A percentile compares a stretch with the other conserved stretches of the same genome.
These are phyloP conservation scores for Escovopsis sp. DNA, from an alignment of 2,329 filamentous ascomycete species.

Conservation along the genomic window DNA sequence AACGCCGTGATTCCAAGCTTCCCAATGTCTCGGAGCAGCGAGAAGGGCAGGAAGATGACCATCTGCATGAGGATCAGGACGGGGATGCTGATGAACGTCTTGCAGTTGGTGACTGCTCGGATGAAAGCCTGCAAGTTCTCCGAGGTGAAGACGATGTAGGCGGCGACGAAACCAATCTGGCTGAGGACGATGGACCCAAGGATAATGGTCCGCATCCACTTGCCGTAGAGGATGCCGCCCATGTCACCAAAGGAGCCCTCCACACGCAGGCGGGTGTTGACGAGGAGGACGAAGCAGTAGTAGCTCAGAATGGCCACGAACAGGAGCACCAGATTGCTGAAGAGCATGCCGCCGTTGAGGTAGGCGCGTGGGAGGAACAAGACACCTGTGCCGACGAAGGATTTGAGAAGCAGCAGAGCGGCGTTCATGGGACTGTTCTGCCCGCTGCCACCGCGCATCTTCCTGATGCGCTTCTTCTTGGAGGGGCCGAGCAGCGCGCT, in stretches of 20 bases:
- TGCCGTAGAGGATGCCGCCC: slow-evolving; percentile 80
- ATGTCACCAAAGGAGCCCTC: slow-evolving; percentile 97
- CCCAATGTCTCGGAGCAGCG: slow-evolving; percentile 87
- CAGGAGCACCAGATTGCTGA: slow-evolving; percentile 84
- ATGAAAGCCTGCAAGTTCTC: slow-evolving; percentile 94
- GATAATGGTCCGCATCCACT: slow-evolving; percentile 78
- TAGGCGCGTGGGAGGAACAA: slow-evolving; percentile 87
- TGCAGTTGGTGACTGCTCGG: slow-evolving; percentile 77
- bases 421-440: slow-evolving; percentile 69
- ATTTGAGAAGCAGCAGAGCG: slow-evolving; percentile 79
- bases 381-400: slow-evolving; percentile 92
- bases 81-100: slow-evolving; percentile 70
- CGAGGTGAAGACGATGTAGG: slow-evolving; percentile 93
- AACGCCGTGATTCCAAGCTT: slow-evolving; percentile 93
- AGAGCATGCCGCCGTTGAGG: slow-evolving; percentile 92
- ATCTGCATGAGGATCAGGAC: slow-evolving; percentile 90
- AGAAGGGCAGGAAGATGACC: slow-evolving; percentile 87
- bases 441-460: slow-evolving; percentile 56
- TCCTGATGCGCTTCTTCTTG: slow-evolving; percentile 57
- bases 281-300: slow-evolving; percentile 92
- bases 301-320: slow-evolving; percentile 77
- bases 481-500: slow-evolving; percentile 71
- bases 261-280: slow-evolving; percentile 70
- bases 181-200: slow-evolving; percentile 86
- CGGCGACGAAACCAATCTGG: slow-evolving; percentile 86